Conservation (phyloP, 2,329 filamentous ascomycete species). For the Paecilomyces sp. region DNA sequence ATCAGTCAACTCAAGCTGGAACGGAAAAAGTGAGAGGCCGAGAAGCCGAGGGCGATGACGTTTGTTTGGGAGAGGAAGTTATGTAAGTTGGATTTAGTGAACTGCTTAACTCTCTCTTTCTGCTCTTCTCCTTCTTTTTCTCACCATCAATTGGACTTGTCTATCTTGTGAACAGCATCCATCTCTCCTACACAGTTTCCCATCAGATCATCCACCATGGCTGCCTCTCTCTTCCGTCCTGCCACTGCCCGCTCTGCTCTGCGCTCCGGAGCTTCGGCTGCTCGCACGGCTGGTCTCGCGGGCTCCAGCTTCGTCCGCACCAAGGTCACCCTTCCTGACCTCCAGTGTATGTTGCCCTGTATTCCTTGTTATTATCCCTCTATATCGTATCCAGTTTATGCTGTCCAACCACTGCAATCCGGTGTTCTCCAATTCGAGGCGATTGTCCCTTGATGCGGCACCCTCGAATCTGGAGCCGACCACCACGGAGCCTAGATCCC, state of each 20-base stretch:
- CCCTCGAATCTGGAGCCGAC: not conserved
- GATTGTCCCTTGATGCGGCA: not conserved
- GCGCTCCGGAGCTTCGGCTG: slow-evolving; percentile 52
- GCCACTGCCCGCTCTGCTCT: slow-evolving; percentile 64
- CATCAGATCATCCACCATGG: slow-evolving; percentile 51
- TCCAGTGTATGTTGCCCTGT: slow-evolving; percentile 54
- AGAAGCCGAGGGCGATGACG: slow-evolving; percentile 4
- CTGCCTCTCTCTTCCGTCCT: slow-evolving; percentile 66
- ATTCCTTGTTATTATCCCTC: not conserved
- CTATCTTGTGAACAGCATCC: not conserved
- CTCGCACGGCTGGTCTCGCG: slow-evolving; percentile 53
- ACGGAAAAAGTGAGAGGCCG: slow-evolving; percentile 4
- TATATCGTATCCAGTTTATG: not conserved
- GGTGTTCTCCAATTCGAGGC: not conserved
- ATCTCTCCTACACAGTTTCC: not conserved
- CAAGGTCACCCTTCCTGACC: slow-evolving; percentile 90
- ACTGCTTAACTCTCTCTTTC: not conserved
- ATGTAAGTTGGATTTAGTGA: not conserved
- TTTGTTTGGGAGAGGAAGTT: slow-evolving; percentile 4
- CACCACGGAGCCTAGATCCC: not conserved
- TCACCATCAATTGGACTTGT: slow-evolving; percentile 2
- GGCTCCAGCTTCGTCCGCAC: slow-evolving; percentile 71
- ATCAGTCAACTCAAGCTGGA: no score
- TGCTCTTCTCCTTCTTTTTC: not conserved
- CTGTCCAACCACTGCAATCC: not conserved